Evolutionary conservation across 2,329 filamentous ascomycete genomes (phyloP).

Genomic region (Colletotrichum camelliae): DNA sequence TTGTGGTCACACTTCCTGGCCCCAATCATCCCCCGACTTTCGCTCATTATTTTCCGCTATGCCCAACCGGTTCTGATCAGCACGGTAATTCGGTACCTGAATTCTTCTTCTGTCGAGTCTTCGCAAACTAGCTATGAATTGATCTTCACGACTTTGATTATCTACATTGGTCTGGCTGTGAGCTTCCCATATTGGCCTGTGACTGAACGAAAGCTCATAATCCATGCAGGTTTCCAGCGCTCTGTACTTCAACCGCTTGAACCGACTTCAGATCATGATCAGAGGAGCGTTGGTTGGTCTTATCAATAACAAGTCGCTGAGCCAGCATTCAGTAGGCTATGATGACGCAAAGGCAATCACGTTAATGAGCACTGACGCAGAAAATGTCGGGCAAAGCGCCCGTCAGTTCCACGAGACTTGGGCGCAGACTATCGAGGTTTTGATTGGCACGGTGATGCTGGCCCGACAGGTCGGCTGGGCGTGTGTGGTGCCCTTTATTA

Average conservation of each 20-base stretch:
- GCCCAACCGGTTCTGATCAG: not conserved
- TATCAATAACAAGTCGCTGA: not conserved
- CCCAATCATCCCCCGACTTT: not conserved
- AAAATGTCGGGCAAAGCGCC: slow-evolving; percentile 10
- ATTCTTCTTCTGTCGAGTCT: not conserved
- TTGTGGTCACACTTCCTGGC: not conserved
- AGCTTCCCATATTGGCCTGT: not conserved
- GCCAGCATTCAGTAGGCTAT: not conserved
- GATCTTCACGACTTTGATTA: not conserved
- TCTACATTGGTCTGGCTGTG: slow-evolving; percentile 5
- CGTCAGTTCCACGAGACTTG: slow-evolving; percentile 24
- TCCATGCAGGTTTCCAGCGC: not conserved
- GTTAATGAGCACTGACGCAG: slow-evolving; percentile 22
- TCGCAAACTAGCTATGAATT: not conserved
- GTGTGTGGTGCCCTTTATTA: slow-evolving; percentile 39
- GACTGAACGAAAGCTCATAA: not conserved
- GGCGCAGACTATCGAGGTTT: slow-evolving; percentile 25
- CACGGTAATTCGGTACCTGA: not conserved
- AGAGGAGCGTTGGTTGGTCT: not conserved
- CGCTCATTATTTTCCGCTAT: slow-evolving; percentile 5
- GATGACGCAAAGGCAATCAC: slow-evolving; percentile 4
- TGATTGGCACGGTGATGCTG: slow-evolving; percentile 20
- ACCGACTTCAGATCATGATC: not conserved
- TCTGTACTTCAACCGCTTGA: not conserved
- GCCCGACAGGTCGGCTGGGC: slow-evolving; percentile 25